Evolutionary conservation across 441 rosid genomes (phyloP).

Genomic region (Syzygium malaccense): DNA sequence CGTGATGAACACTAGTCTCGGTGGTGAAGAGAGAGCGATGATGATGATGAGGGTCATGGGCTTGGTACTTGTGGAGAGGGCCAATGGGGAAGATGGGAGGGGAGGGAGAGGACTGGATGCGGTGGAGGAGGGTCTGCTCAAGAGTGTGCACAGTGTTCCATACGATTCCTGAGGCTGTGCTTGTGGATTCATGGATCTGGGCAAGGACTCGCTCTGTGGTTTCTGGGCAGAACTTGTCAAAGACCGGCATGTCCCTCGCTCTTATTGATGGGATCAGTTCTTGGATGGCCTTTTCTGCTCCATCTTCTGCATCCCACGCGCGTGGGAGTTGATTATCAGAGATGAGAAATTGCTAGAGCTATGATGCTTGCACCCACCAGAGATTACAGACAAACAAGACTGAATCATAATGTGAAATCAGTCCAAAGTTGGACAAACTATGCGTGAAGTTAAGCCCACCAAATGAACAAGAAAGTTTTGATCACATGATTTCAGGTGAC

Average conservation of each 20-base stretch:
- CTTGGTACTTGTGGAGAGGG: neutral
- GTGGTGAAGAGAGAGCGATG: neutral
- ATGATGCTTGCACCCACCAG: neutral
- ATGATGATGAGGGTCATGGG: neutral
- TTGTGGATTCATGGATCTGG: neutral
- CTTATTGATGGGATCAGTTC: neutral
- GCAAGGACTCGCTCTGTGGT: neutral
- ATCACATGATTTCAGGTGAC: neutral
- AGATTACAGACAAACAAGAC: neutral
- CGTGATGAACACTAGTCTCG: neutral
- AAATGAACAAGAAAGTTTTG: neutral
- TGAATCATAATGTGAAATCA: neutral
- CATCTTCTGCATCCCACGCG: neutral
- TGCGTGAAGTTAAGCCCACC: neutral
- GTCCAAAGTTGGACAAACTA: neutral
- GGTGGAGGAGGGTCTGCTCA: neutral
- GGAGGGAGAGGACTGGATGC: neutral
- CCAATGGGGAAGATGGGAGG: conserved; percentile 6
- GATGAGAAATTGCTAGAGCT: neutral
- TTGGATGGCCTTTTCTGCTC: neutral
- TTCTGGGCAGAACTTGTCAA: neutral
- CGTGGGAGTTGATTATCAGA: neutral
- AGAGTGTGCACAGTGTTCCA: conserved; percentile 5
- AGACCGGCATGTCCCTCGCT: conserved; percentile 2
- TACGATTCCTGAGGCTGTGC: neutral